Percentiles rank a stretch among this genome's conserved stretches.
These are phyloP conservation scores for Phoma sp. DNA, from an alignment of 2,329 filamentous ascomycete species.

Conservation along the genomic window DNA sequence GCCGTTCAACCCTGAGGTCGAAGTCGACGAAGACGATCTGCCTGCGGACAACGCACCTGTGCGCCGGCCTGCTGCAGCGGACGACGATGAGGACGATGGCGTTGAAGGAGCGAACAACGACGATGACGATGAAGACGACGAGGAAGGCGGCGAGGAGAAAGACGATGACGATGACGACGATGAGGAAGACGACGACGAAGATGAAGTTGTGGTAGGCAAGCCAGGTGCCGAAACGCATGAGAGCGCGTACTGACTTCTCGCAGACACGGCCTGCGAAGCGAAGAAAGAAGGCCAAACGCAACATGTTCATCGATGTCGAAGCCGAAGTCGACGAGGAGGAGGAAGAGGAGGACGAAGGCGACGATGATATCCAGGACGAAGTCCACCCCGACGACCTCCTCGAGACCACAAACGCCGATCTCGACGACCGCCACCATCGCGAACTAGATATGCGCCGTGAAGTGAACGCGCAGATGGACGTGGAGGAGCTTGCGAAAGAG, in stretches of 20 bases:
- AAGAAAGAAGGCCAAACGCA: constrained; percentile 72
- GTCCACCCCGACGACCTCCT: constrained; percentile 89
- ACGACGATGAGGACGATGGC: constrained; percentile 40
- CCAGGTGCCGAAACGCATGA: constrained; percentile 5
- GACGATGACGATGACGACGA: constrained; percentile 66
- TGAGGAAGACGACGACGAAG: constrained; percentile 70
- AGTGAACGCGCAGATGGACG: constrained; percentile 84
- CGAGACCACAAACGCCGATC: constrained; percentile 76
- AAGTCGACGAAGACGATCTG: constrained; percentile 67
- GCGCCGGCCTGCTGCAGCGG: constrained; percentile 40
- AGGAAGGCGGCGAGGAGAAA: constrained; percentile 56
- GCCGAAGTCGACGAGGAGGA: constrained; percentile 96
- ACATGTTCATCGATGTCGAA: constrained; percentile 95
- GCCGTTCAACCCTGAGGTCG: constrained; percentile 85
- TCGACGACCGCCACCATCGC: constrained; percentile 90
- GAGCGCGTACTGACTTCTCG: constrained; percentile 26
- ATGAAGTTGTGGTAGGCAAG: constrained; percentile 46
- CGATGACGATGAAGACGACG: constrained; percentile 29
- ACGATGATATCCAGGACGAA: constrained; percentile 84
- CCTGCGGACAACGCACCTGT: constrained; percentile 25
- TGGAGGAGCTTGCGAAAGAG: constrained; percentile 84
- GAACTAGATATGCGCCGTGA: constrained; percentile 94
- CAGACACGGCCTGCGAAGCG: constrained; percentile 81
- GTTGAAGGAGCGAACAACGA: constrained; percentile 45
- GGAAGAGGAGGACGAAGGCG: constrained; percentile 78